Evolutionary conservation across 306 rosid genomes (phyloP), one percentile per base, ranked within the genome.

Genomic region (Lagenaria siceraria): DNA sequence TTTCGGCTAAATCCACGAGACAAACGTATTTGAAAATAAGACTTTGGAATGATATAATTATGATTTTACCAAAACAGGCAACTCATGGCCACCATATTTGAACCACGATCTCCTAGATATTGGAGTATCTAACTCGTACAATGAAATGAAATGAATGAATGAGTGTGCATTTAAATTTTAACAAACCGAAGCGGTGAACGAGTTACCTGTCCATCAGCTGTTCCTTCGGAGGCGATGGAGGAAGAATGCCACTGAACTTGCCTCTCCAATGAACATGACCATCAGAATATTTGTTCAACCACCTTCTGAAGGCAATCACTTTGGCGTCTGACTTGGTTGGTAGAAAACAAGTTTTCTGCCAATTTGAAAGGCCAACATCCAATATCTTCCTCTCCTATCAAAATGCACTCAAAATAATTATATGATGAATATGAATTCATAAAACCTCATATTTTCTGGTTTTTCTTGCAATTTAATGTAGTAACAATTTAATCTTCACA

Each of bases 241-340:
- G 96, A 85, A 90, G 91, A 74, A 31, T 85, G 17, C 88, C 96
- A 11, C 75, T 82, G 83, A 84, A 88, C 81, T 88, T 90, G 82
- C 95, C 95, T 86, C 85, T 89, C 98, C 98, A 95, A 36, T 92
- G 91, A 78, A 95, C 92, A 82, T 95, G 87, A 38, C 93, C 90
- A 48, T 87, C 93, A 1, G 96, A 90, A 56, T 92, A 88, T 82
- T 86, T 92, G 78, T 83, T 95, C 63, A 95, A 74, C 98, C 98
- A 95, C 80, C 82, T 92, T 85, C 98, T 88, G 79, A 83, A 92
- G 63, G 88, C 96, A 76, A 92, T 77, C 76, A 92, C 98, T 46
- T 82, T 81, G 10, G 93, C 93, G 78, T 95, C 98, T n/a, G 98
- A 80, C 72, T 89, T 95, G 75, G 97, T 88, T 38, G 98, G 97